Conservation (phyloP, 164 flowering plant genomes). For the Buxus sempervirens region DNA sequence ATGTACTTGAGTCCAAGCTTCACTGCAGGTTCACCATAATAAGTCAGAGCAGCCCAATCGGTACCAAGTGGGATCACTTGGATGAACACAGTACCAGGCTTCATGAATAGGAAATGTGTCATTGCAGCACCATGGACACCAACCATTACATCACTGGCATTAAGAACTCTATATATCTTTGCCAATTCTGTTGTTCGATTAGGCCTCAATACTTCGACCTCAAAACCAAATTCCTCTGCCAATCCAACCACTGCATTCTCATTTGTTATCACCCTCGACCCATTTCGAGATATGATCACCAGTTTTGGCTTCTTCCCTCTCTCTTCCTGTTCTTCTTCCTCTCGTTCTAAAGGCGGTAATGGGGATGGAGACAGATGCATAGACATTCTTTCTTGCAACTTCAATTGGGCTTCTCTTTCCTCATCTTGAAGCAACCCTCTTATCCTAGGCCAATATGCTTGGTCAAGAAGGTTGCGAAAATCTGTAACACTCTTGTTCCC, state of each 20-base stretch:
- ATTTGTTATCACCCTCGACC: conserved; percentile 67
- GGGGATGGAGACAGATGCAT: conserved; percentile 21
- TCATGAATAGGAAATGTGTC: conserved; percentile 90
- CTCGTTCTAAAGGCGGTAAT: neutral
- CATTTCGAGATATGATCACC: conserved; percentile 63
- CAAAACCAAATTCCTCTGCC: conserved; percentile 62
- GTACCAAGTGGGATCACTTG: conserved; percentile 87
- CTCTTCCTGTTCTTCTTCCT: conserved; percentile 8
- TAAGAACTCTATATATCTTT: conserved; percentile 62
- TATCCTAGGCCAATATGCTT: conserved; percentile 69
- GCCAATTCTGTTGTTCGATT: conserved; percentile 61
- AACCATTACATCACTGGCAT: conserved; percentile 75
- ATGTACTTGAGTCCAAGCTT: conserved; percentile 76
- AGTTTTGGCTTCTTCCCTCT: conserved; percentile 47
- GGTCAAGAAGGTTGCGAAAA: conserved; percentile 60
- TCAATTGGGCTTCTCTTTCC: conserved; percentile 25
- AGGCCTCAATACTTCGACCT: conserved; percentile 66
- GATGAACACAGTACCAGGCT: conserved; percentile 66
- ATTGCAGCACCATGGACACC: conserved; percentile 99
- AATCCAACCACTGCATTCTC: conserved; percentile 60
- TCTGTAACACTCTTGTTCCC: conserved; percentile 53
- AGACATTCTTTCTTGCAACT: too few species aligned
- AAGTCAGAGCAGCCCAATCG: conserved; percentile 85
- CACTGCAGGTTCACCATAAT: conserved; percentile 78
- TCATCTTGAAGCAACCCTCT: conserved; percentile 43